These are phyloP conservation scores for Mortierella sp. DNA, from an alignment of 371 early-diverging fungal species.

Conservation along the genomic window DNA sequence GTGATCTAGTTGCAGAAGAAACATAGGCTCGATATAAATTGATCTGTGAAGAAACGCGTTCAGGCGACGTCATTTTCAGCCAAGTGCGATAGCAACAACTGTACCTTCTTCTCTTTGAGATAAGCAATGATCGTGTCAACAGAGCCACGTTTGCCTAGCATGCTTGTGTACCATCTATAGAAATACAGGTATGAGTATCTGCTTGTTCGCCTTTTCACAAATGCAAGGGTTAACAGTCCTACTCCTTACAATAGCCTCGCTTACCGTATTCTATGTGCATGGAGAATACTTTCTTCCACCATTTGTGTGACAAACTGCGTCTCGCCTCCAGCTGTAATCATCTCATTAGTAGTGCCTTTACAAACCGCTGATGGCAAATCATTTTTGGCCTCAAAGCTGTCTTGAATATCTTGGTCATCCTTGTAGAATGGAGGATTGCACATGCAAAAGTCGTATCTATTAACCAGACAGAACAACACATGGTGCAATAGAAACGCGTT, in stretches of 20 bases:
- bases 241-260: not conserved
- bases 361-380: constrained; percentile 45
- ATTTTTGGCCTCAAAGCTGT: constrained; percentile 26
- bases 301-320: constrained; percentile 61
- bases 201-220: not conserved
- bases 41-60: too few relatives aligned
- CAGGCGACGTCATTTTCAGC: not conserved
- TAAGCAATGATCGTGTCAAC: constrained; percentile 27
- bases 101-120: constrained; percentile 37
- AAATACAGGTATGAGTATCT: not conserved
- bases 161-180: constrained; percentile 53
- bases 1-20: constrained; percentile 17
- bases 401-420: constrained; percentile 46
- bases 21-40: not conserved
- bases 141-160: constrained; percentile 47
- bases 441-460: constrained; percentile 57
- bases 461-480: not conserved
- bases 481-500: not conserved
- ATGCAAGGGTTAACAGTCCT: too few relatives aligned
- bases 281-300: constrained; percentile 59
- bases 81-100: not conserved
- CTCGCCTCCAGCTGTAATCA: constrained; percentile 72
- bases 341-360: constrained; percentile 62
- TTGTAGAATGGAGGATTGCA: constrained; percentile 57
- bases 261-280: constrained; percentile 43